Evolutionary conservation across 495 filamentous ascomycete genomes (phyloP).

Genomic region (Amphirosellinia nigrospora): DNA sequence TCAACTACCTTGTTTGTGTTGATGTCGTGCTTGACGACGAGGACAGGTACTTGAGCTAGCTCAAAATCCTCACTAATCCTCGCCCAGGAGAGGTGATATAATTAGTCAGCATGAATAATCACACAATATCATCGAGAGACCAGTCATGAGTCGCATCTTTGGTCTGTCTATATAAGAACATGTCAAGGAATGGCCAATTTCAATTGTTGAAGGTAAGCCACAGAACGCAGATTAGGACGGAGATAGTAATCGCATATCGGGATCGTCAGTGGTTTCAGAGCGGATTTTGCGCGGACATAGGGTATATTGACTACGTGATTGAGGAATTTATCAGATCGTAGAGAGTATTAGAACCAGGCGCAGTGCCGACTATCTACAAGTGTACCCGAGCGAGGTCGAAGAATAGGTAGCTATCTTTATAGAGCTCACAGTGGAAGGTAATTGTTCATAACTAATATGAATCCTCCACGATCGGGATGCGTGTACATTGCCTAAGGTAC

Average conservation of each 20-base stretch:
- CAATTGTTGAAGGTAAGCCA: neutral
- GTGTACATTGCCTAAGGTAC: too few relatives aligned
- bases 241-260: neutral
- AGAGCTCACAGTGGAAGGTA: too few relatives aligned
- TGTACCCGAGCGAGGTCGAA: neutral
- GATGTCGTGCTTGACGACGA: neutral
- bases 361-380: neutral
- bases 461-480: too few relatives aligned
- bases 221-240: too few relatives aligned
- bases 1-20: neutral
- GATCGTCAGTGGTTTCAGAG: neutral
- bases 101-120: slow-evolving; percentile 4
- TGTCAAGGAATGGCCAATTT: neutral
- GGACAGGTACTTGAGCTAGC: neutral
- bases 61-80: neutral
- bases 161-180: neutral
- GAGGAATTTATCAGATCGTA: neutral
- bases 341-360: neutral
- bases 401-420: neutral
- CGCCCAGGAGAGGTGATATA: neutral
- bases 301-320: neutral
- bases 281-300: neutral
- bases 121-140: neutral
- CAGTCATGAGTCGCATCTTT: neutral
- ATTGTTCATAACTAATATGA: too few relatives aligned